These are phyloP conservation scores for Lentinula novae-zelandiae DNA, from an alignment of 1,284 basidiomycete genomes.

Conservation along the genomic window DNA sequence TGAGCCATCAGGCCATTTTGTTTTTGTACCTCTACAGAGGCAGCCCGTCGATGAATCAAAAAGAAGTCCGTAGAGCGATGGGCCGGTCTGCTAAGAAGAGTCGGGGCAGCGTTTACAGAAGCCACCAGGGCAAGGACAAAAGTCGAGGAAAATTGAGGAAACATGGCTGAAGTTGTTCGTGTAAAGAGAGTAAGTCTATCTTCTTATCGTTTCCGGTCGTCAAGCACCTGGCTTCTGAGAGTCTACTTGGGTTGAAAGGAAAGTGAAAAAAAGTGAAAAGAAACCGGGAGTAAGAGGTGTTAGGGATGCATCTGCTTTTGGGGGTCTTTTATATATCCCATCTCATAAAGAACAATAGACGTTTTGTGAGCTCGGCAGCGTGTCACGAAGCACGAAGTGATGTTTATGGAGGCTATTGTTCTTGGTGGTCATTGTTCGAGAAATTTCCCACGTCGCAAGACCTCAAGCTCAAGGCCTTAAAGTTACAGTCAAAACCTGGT, in stretches of 20 bases:
- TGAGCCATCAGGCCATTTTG: conserved; percentile 49
- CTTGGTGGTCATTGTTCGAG: background rate
- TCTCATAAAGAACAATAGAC: conserved; percentile 1
- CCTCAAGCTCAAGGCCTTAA: too few species aligned
- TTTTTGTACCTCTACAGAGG: conserved; percentile 26
- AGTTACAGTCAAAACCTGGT: too few species aligned
- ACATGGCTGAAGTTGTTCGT: background rate
- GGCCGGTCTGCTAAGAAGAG: conserved; percentile 6
- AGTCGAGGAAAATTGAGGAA: conserved; percentile 4
- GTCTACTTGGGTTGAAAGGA: conserved; percentile 1
- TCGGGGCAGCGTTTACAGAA: conserved; percentile 10
- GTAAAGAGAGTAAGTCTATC: background rate
- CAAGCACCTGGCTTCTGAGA: conserved; percentile 5
- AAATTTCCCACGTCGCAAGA: background rate
- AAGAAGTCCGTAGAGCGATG: background rate
- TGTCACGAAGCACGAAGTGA: background rate
- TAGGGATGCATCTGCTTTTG: background rate
- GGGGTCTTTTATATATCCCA: background rate
- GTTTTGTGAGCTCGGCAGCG: background rate
- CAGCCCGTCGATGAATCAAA: conserved; percentile 7
- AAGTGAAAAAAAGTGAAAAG: background rate
- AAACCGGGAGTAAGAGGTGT: background rate
- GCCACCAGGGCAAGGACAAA: conserved; percentile 3
- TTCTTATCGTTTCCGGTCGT: conserved; percentile 1
- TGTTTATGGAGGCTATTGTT: background rate